Evolutionary conservation across 257 asterid genomes (phyloP).

Genomic region (Rehmannia glutinosa): DNA sequence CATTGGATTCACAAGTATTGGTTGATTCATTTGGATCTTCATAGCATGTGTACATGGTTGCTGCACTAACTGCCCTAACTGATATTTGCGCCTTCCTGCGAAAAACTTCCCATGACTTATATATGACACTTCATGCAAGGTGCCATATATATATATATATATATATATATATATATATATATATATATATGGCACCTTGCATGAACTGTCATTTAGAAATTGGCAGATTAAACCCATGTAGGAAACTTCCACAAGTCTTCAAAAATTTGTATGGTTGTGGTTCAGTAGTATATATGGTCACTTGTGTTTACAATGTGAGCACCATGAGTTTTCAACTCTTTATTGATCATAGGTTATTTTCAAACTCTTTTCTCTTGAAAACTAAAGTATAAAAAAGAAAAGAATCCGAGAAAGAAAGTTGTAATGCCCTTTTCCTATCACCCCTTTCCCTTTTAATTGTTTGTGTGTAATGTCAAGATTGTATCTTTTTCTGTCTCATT

Average conservation of each 20-base stretch:
- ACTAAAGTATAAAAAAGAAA: too few species aligned
- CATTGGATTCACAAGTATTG: conserved; percentile 38
- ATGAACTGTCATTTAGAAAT: conserved; percentile 23
- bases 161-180: too few species aligned
- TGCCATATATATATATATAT: too few species aligned
- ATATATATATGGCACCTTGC: conserved; percentile 15
- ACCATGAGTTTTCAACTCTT: conserved; percentile 35
- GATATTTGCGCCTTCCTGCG: conserved; percentile 1
- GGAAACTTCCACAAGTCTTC: conserved; percentile 53
- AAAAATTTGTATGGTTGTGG: conserved; percentile 38
- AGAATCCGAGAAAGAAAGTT: too few species aligned
- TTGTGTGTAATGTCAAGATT: too few species aligned
- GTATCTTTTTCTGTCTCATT: too few species aligned
- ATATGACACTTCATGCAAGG: too few species aligned
- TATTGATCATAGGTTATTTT: conserved; percentile 22
- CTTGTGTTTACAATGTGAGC: conserved; percentile 1
- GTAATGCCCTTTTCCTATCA: too few species aligned
- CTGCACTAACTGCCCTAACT: conserved; percentile 21
- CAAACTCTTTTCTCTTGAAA: conserved; percentile 57
- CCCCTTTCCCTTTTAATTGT: too few species aligned
- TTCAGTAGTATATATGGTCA: background rate
- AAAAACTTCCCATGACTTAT: conserved; percentile 16
- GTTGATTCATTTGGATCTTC: conserved; percentile 31
- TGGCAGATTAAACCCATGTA: conserved; percentile 54
- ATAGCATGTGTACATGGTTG: conserved; percentile 21